phyloP scores from a whole-genome alignment of 495 filamentous ascomycete genomes.

The Neurospora sp. region DNA sequence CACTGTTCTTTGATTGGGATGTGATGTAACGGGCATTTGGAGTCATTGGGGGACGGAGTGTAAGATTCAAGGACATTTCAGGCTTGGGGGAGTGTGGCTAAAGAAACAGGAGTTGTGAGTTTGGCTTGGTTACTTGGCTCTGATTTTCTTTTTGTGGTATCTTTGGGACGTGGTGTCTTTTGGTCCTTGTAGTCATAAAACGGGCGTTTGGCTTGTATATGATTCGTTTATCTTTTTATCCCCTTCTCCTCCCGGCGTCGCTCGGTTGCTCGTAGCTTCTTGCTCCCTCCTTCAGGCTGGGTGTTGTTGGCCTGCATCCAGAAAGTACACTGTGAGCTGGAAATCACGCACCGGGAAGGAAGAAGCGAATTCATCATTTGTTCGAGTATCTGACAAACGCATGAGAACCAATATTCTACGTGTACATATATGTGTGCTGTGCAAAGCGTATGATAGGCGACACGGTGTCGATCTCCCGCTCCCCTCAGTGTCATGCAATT shows the following conservation, averaged over 20 bases:
- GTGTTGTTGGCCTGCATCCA: neutral
- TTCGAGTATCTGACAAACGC: neutral
- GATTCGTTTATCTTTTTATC: neutral
- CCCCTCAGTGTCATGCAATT: neutral
- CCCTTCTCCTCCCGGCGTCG: neutral
- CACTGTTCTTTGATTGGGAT: neutral
- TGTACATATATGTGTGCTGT: neutral
- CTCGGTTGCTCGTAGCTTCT: neutral
- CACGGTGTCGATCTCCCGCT: neutral
- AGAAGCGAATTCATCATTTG: neutral
- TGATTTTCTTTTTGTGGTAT: neutral
- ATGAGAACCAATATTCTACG: neutral
- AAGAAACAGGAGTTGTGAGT: neutral
- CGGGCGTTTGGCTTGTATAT: neutral
- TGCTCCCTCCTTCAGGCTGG: neutral
- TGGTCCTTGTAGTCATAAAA: neutral
- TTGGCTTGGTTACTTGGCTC: neutral
- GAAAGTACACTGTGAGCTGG: neutral
- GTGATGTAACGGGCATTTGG: neutral
- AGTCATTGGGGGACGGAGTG: neutral
- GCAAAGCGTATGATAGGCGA: neutral
- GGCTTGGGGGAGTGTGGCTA: neutral
- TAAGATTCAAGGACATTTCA: neutral
- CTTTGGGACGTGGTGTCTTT: neutral
- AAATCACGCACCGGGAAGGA: neutral